Conservation (phyloP, 2,329 filamentous ascomycete species). For the Tolypocladium album region DNA sequence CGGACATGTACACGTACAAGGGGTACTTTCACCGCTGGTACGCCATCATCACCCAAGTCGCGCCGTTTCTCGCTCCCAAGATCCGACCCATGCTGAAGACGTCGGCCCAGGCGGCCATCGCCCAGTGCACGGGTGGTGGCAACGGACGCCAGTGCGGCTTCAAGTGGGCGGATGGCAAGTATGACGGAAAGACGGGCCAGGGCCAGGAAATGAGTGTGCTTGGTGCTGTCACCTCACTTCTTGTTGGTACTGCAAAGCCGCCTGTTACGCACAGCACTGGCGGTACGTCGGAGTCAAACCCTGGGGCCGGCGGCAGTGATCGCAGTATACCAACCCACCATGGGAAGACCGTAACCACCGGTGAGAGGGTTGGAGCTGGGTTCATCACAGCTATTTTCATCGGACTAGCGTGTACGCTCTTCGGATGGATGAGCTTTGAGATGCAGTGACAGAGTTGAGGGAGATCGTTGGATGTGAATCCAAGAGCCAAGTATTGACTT, state of each 20-base stretch:
- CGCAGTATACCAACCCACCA: not conserved
- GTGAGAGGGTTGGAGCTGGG: not conserved
- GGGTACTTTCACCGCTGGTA: not conserved
- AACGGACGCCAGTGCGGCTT: not conserved
- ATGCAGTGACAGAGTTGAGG: not conserved
- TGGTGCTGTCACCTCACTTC: not conserved
- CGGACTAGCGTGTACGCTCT: not conserved
- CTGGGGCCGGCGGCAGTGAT: too few relatives aligned
- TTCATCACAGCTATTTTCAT: not conserved
- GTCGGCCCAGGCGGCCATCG: not conserved
- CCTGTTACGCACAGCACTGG: not conserved
- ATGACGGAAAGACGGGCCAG: not conserved
- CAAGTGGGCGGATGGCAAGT: not conserved
- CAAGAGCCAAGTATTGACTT: too few relatives aligned
- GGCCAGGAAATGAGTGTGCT: not conserved
- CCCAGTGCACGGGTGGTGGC: not conserved
- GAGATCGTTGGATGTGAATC: too few relatives aligned
- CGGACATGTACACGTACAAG: not conserved
- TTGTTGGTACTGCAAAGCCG: not conserved
- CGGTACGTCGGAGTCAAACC: not conserved
- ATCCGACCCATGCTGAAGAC: not conserved
- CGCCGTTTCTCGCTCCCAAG: not conserved
- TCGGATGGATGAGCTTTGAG: not conserved
- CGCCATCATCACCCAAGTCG: not conserved
- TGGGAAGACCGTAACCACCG: not conserved